Percentiles rank a stretch among this genome's conserved stretches.
Conservation (phyloP, 1,139 yeast genomes). For the Saccharomyces pastorianus region DNA sequence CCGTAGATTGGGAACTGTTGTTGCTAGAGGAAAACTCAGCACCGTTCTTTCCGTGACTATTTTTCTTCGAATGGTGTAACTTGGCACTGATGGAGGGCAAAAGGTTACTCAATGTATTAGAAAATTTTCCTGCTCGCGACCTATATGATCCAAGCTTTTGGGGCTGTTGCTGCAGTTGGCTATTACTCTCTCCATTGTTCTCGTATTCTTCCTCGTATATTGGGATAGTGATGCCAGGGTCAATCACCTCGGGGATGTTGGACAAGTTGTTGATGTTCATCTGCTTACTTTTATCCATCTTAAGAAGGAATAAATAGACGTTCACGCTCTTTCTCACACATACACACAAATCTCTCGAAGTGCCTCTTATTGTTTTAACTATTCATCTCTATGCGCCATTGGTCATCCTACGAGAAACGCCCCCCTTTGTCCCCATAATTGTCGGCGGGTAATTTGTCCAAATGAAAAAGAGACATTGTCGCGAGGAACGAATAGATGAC, state of each 20-base stretch:
- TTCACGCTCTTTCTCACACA: background rate
- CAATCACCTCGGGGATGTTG: constrained; percentile 28
- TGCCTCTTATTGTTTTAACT: background rate
- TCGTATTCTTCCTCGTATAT: constrained; percentile 24
- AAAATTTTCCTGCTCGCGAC: constrained; percentile 28
- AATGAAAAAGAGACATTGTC: background rate
- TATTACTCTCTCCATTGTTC: background rate
- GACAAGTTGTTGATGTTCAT: constrained; percentile 1
- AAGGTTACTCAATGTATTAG: constrained; percentile 29
- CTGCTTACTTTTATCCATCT: constrained; percentile 4
- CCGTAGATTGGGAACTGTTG: constrained; percentile 3
- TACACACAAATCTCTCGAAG: background rate
- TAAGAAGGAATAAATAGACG: background rate
- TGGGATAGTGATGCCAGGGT: constrained; percentile 32
- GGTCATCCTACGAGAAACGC: background rate
- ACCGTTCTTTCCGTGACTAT: constrained; percentile 8
- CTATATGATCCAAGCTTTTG: constrained; percentile 28
- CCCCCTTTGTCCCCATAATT: background rate
- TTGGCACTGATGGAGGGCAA: constrained; percentile 31
- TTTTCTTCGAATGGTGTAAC: constrained; percentile 28
- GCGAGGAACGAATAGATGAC: background rate
- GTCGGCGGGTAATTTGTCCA: background rate
- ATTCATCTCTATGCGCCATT: background rate
- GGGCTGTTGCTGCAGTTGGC: constrained; percentile 14
- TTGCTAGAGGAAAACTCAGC: constrained; percentile 4